These are phyloP conservation scores for Miscanthus lutarioriparius DNA, from an alignment of 176 grass and related monocot species.

Conservation along the genomic window DNA sequence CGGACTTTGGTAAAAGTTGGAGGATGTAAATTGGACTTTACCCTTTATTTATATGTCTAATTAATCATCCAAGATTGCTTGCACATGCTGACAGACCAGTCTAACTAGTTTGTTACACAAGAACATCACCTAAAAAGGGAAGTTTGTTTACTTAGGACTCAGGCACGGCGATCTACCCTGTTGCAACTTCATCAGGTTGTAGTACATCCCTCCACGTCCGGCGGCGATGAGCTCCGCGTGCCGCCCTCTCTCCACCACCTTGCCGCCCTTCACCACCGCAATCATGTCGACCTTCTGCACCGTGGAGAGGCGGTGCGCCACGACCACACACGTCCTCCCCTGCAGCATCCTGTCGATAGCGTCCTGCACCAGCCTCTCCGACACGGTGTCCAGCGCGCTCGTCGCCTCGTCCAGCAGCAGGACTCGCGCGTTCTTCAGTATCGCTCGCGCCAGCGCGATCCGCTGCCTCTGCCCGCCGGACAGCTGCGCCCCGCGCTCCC, in stretches of 20 bases:
- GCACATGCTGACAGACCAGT: too few relatives aligned
- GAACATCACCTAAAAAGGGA: neutral
- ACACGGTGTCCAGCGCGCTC: conserved; percentile 69
- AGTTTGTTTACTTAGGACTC: conserved; percentile 6
- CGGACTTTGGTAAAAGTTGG: too few relatives aligned
- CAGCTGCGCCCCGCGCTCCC: conserved; percentile 55
- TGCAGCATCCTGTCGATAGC: conserved; percentile 54
- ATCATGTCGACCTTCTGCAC: conserved; percentile 47
- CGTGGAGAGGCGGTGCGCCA: conserved; percentile 59
- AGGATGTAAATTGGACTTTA: too few relatives aligned
- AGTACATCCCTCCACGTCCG: conserved; percentile 43
- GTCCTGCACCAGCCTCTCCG: conserved; percentile 59
- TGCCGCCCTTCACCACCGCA: conserved; percentile 48
- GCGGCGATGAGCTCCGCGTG: conserved; percentile 49
- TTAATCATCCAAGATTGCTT: too few relatives aligned
- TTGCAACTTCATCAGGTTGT: conserved; percentile 53
- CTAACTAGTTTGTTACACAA: neutral
- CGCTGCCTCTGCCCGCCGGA: conserved; percentile 66
- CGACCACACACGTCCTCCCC: conserved; percentile 52
- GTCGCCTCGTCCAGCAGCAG: conserved; percentile 94
- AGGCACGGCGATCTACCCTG: conserved; percentile 18
- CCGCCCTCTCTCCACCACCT: conserved; percentile 49
- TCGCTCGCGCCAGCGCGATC: conserved; percentile 53
- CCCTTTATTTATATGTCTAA: too few relatives aligned
- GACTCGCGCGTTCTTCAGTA: conserved; percentile 51